Percentiles rank a stretch among this genome's conserved stretches.
Evolutionary conservation across 2,329 filamentous ascomycete genomes (phyloP).

Genomic region (Phyllosticta citrichinensis): DNA sequence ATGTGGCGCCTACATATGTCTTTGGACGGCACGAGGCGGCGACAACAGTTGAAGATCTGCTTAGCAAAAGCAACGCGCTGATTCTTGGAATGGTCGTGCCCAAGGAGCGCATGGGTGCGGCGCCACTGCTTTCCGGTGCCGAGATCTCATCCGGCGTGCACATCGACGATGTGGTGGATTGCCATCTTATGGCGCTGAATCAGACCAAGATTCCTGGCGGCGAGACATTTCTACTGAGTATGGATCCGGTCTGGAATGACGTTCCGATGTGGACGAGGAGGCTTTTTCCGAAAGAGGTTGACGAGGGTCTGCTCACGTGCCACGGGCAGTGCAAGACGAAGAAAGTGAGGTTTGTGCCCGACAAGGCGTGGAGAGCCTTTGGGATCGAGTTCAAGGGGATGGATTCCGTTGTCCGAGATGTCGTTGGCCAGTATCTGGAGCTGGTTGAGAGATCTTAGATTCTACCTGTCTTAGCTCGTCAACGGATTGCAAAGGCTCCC

Average conservation of each 20-base stretch:
- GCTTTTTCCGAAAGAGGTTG: conserved; percentile 6
- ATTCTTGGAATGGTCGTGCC: neutral
- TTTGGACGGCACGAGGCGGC: neutral
- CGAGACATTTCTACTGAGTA: neutral
- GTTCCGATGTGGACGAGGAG: neutral
- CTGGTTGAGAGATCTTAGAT: neutral
- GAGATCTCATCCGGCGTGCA: conserved; percentile 1
- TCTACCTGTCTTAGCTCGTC: neutral
- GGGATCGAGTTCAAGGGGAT: neutral
- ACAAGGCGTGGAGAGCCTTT: neutral
- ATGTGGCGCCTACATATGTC: neutral
- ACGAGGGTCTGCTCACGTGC: conserved; percentile 2
- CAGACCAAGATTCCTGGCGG: neutral
- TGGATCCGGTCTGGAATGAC: conserved; percentile 1
- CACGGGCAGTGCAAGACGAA: conserved; percentile 3
- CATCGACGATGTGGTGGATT: conserved; percentile 7
- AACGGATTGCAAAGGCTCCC: neutral
- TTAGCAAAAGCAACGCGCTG: neutral
- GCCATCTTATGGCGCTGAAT: conserved; percentile 11
- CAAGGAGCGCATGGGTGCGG: neutral
- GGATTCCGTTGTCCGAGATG: neutral
- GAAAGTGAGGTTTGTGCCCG: neutral
- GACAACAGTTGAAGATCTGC: neutral
- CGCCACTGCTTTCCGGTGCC: neutral
- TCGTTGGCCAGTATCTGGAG: neutral